Conservation (phyloP, 441 rosid genomes). For the Corymbia calophylla region DNA sequence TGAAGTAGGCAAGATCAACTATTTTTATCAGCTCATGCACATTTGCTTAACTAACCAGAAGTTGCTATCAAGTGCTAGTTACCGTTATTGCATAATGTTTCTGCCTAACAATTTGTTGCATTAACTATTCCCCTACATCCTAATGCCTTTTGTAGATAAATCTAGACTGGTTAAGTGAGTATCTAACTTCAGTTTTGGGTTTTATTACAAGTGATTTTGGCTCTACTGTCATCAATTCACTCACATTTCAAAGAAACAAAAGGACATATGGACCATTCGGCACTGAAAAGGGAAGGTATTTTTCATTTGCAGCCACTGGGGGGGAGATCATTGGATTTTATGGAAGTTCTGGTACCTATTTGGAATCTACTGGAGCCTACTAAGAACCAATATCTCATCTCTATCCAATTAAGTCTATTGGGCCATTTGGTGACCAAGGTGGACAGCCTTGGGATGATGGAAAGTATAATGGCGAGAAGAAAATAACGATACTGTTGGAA, state of each 20-base stretch:
- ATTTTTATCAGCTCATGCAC: accelerated
- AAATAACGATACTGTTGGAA: background rate
- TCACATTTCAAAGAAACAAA: background rate
- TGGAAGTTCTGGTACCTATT: background rate
- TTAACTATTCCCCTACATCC: background rate
- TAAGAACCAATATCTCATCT: background rate
- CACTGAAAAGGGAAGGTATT: background rate
- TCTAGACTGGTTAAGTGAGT: background rate
- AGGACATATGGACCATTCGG: background rate
- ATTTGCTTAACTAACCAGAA: background rate
- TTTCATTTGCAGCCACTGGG: background rate
- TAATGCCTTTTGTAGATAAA: background rate
- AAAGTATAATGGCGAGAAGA: background rate
- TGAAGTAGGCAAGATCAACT: no score
- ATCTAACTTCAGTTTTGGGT: background rate
- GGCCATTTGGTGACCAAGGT: background rate
- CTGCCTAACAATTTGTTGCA: no score
- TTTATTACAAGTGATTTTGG: background rate
- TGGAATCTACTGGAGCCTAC: background rate
- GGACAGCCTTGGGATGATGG: background rate
- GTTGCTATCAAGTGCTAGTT: background rate
- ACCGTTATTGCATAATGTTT: background rate
- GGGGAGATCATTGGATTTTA: background rate
- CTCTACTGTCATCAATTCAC: background rate
- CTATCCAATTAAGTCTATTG: background rate